Evolutionary conservation across 2,329 filamentous ascomycete genomes (phyloP), one percentile per base, ranked within the genome.

Genomic region (Verticillium klebahnii): DNA sequence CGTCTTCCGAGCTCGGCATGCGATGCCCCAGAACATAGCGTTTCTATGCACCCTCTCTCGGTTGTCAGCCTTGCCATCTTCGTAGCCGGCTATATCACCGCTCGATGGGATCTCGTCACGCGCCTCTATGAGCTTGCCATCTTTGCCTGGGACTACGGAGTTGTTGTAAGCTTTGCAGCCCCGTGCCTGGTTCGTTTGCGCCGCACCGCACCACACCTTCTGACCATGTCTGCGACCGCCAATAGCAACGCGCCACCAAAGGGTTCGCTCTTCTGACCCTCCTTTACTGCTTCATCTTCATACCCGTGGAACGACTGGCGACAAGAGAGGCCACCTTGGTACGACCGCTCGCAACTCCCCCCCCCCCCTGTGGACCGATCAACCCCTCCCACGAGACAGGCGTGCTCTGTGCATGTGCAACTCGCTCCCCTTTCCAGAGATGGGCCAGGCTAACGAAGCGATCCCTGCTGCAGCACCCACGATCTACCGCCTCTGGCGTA

Each of bases 1-100:
- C 59, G 31, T 17, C 58, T 12, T 56, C 29, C 58, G 62, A 62
- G 57, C 61, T 69, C 73, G 78, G 78, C 75, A 82, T 82, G 80
- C 74, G 70, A 75, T 72, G 73, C 70, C 73, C 69, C 61, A 70
- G 71, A 68, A 68, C 72, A 74, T 75, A 78, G 72, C 77, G 78
- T 74, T 79, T 85, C 83, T 84, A 98, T 98, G 94, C 93, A 97
- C 92, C 92, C 93, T 73, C 97, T 98, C 82, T 98, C 94, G 67
- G 83, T 94, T 77, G 86, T 97, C 78, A 96, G 93, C 73, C 88
- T 97, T 80, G 93, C 91, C 80, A 97, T 99, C 82, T 99, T 99
- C 83, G 90, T 98, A 85, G 94, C 95, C 81, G 95, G 95, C 78
- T 99, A 99, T 85, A 98, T 94, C 77, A 99, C 95, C 80, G 95